Evolutionary conservation across 2,329 filamentous ascomycete species (phyloP).

Genomic region (Plenodomus biglobosus): DNA sequence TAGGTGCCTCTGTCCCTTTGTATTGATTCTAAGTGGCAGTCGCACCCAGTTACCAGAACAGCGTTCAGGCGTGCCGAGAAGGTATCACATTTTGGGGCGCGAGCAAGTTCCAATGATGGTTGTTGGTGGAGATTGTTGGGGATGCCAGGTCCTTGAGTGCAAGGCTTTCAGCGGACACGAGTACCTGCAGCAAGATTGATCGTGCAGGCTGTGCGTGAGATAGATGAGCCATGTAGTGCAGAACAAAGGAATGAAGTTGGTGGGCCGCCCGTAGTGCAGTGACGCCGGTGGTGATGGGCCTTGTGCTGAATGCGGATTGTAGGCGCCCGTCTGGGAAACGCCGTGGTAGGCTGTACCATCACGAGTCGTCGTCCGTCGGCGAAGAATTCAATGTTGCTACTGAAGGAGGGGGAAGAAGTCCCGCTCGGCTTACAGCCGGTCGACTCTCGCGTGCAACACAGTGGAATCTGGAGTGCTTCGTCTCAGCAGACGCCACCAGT

Average conservation of each 20-base stretch:
- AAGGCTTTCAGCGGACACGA: neutral
- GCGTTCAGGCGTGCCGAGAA: neutral
- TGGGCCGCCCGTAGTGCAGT: slow-evolving; percentile 3
- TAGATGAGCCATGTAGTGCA: neutral
- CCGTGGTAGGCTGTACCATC: slow-evolving; percentile 13
- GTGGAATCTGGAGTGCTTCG: slow-evolving; percentile 5
- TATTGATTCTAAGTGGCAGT: neutral
- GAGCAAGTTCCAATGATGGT: neutral
- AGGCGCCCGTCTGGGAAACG: slow-evolving; percentile 7
- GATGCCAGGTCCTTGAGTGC: no score
- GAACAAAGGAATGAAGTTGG: neutral
- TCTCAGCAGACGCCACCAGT: slow-evolving; percentile 7
- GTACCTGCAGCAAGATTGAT: slow-evolving; percentile 16
- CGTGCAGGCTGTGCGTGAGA: neutral
- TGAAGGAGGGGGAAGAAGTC: neutral
- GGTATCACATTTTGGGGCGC: neutral
- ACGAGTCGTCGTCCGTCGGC: neutral
- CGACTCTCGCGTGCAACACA: slow-evolving; percentile 16
- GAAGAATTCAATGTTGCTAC: neutral
- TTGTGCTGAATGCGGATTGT: neutral
- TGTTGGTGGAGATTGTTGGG: slow-evolving; percentile 4
- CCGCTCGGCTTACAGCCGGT: slow-evolving; percentile 18
- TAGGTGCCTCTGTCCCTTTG: neutral
- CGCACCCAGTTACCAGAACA: neutral
- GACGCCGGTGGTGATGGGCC: slow-evolving; percentile 11